Evolutionary conservation across 1,284 basidiomycete species (phyloP).

Genomic region (Bondarzewia mesenterica): DNA sequence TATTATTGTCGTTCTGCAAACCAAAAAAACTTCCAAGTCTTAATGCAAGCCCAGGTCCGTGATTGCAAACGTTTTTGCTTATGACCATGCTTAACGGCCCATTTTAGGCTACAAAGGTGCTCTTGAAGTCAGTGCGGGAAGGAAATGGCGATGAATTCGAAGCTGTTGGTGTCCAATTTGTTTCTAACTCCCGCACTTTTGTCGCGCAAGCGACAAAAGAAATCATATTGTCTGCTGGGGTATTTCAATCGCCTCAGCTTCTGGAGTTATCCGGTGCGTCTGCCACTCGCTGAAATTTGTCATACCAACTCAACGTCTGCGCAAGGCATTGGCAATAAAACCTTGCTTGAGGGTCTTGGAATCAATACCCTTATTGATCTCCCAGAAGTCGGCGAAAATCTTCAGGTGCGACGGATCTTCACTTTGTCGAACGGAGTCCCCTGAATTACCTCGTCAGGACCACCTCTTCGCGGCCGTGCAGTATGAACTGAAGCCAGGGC

Average conservation of each 20-base stretch:
- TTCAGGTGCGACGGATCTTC: not conserved
- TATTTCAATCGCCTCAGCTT: not conserved
- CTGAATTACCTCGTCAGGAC: not conserved
- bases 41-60: constrained; percentile 1
- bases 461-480: constrained; percentile 8
- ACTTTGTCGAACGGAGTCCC: too few species aligned
- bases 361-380: not conserved
- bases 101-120: not conserved
- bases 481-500: constrained; percentile 9
- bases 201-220: constrained; percentile 4
- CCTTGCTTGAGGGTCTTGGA: not conserved
- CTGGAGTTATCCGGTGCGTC: not conserved
- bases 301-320: constrained; percentile 1
- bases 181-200: not conserved
- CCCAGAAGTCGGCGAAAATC: not conserved
- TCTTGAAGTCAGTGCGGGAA: too few species aligned
- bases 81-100: too few species aligned
- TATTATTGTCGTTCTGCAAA: not conserved
- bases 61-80: not conserved
- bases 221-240: constrained; percentile 13
- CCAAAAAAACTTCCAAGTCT: not conserved
- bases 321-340: not conserved
- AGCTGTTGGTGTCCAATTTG: not conserved
- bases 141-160: too few species aligned
- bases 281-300: not conserved